Percentiles rank a stretch among this genome's conserved stretches.
phyloP scores from a whole-genome alignment of 768 basidiomycete species.

The Rhizopogon vulgaris region DNA sequence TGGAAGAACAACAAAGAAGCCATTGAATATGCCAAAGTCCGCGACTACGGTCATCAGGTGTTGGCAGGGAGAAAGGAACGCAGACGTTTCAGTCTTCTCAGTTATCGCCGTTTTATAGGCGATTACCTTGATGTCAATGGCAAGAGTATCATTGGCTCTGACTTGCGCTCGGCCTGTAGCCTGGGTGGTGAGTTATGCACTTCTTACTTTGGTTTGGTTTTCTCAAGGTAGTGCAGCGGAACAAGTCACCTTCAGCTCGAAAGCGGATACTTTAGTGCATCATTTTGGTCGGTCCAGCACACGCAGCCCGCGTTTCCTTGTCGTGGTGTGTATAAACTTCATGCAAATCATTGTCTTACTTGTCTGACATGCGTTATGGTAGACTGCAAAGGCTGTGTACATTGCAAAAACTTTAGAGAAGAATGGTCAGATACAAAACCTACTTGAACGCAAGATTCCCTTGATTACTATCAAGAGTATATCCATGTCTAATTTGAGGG shows the following conservation, averaged over 20 bases:
- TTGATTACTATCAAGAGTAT: constrained; percentile 84
- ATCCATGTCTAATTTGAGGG: constrained; percentile 80
- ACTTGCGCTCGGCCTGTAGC: constrained; percentile 65
- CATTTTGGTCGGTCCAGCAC: constrained; percentile 85
- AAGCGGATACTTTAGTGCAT: constrained; percentile 77
- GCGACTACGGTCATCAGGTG: constrained; percentile 94
- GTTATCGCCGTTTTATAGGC: constrained; percentile 91
- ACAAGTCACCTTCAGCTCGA: constrained; percentile 76
- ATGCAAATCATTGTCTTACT: not conserved
- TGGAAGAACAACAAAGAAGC: constrained; percentile 98
- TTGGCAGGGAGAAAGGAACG: constrained; percentile 91
- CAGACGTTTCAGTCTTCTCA: constrained; percentile 85
- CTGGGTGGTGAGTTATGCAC: constrained; percentile 54
- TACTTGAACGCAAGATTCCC: constrained; percentile 83
- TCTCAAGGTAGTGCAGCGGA: constrained; percentile 45
- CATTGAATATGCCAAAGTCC: constrained; percentile 79
- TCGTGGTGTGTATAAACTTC: constrained; percentile 58
- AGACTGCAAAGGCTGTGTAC: constrained; percentile 68
- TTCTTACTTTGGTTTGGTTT: not conserved
- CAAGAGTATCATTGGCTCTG: constrained; percentile 68
- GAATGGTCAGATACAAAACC: constrained; percentile 52
- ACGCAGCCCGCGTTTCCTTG: constrained; percentile 82
- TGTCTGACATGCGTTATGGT: not conserved
- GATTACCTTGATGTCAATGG: constrained; percentile 93
- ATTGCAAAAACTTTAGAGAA: constrained; percentile 59